Evolutionary conservation across 257 asterid genomes (phyloP), one percentile per base, ranked within the genome.

Genomic region (Solanum tarijense): DNA sequence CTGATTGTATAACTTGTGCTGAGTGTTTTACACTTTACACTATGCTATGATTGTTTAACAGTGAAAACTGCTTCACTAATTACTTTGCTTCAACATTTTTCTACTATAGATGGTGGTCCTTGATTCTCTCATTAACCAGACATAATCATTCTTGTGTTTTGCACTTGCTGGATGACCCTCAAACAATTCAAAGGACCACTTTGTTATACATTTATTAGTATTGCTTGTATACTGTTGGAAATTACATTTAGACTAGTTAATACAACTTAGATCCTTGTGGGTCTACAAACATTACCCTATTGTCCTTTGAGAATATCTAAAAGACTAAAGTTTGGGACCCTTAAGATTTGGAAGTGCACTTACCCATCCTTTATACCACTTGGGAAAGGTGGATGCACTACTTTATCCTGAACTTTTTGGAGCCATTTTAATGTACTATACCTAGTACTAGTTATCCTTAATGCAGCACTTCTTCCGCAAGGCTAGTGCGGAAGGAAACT

Each of bases 41-140:
- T 29, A 31, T 36, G 39, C 81, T 20, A 35, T 73, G 79, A 35
- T 35, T 38, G 48, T 34, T 38, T 34, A 35, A 35, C 12, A 34
- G 7, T 34, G 25, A 43, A 73, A 23, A 73, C 16, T 34, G 29
- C 29, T 73, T 73, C 82, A 35, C 48, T 73, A 35, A 21, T 73
- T 73, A 35, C 48, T 35, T 35, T 73, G 48, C 82, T 73, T 74
- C 48, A 74, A 9, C 31, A 74, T 20, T 74, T 73, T 74, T n/a
- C 48, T 74, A 74, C 48, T 74, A 74, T 87, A 87, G 87, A 87
- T 93, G 93, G 94, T 93, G 94, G 90, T 92, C 93, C 91, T 90
- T 90, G 92, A 88, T 91, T 87, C 88, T 92, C 86, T 85, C 90
- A 62, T 90, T 92, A 89, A 90, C 95, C 91, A 71, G 66, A 35